Evolutionary conservation across 2,329 filamentous ascomycete species (phyloP).

Genomic region (Diplodia sapinea): DNA sequence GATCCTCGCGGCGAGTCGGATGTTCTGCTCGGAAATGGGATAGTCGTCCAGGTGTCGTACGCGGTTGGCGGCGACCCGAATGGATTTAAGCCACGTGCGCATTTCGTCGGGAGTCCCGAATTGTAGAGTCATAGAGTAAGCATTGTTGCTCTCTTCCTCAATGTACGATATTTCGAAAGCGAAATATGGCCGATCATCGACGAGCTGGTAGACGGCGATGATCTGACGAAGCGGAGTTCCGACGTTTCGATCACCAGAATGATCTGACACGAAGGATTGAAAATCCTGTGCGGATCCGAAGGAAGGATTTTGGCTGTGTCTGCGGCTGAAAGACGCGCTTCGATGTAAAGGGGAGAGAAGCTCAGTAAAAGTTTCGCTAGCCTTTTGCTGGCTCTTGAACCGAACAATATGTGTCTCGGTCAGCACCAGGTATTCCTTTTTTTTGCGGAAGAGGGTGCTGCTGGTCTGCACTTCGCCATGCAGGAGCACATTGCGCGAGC

Average conservation of each 20-base stretch:
- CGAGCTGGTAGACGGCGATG: constrained; percentile 69
- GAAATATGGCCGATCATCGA: constrained; percentile 70
- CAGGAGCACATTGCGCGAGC: constrained; percentile 59
- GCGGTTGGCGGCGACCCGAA: constrained; percentile 65
- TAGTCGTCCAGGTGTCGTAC: constrained; percentile 58
- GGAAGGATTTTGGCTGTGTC: constrained; percentile 65
- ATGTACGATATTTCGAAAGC: constrained; percentile 71
- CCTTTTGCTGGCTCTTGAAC: constrained; percentile 71
- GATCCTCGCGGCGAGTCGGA: constrained; percentile 66
- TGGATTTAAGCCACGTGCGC: constrained; percentile 67
- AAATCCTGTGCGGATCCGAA: constrained; percentile 67
- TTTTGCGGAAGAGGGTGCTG: constrained; percentile 73
- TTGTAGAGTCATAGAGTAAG: constrained; percentile 68
- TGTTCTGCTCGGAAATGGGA: constrained; percentile 62
- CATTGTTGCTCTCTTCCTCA: constrained; percentile 67
- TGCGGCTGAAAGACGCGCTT: constrained; percentile 55
- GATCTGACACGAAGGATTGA: constrained; percentile 57
- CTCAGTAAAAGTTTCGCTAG: constrained; percentile 65
- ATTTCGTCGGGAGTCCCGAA: constrained; percentile 69
- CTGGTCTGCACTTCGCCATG: constrained; percentile 74
- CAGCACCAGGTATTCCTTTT: constrained; percentile 73
- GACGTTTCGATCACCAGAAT: constrained; percentile 60
- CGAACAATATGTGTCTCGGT: constrained; percentile 71
- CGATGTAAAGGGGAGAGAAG: constrained; percentile 40
- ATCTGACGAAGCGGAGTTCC: constrained; percentile 69